Conservation (phyloP, 2,329 filamentous ascomycete species). For the Chrysosphaeria jannelii region DNA sequence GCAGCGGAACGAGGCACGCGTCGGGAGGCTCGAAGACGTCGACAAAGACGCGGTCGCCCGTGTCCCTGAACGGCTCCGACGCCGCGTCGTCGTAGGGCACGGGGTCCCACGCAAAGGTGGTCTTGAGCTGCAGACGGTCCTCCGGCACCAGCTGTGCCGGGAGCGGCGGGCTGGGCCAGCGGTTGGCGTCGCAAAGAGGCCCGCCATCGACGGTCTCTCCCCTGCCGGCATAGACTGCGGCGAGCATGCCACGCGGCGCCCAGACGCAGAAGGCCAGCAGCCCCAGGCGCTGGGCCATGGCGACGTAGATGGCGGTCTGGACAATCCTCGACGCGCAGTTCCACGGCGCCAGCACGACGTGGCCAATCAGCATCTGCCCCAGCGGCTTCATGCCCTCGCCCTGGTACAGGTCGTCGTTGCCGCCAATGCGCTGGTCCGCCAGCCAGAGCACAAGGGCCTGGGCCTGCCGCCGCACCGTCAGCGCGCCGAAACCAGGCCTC, state of each 20-base stretch:
- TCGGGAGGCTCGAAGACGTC: too few relatives aligned
- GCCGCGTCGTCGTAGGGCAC: too few relatives aligned
- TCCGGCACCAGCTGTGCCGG: too few relatives aligned
- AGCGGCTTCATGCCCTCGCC: slow-evolving; percentile 63
- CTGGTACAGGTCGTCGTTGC: slow-evolving; percentile 29
- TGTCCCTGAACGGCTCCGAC: too few relatives aligned
- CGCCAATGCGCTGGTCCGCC: slow-evolving; percentile 33
- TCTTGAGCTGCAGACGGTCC: too few relatives aligned
- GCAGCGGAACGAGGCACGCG: too few relatives aligned
- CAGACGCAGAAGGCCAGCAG: slow-evolving; percentile 47
- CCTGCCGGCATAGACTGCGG: slow-evolving; percentile 33
- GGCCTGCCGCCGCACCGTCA: slow-evolving; percentile 38
- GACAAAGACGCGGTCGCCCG: too few relatives aligned
- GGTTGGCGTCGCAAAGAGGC: too few relatives aligned
- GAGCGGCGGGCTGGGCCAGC: too few relatives aligned
- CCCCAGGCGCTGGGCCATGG: slow-evolving; percentile 41
- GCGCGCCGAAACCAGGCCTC: too few relatives aligned
- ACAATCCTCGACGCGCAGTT: slow-evolving; percentile 68
- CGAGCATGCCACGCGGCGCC: slow-evolving; percentile 64
- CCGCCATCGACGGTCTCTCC: slow-evolving; percentile 28
- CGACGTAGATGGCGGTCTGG: slow-evolving; percentile 64
- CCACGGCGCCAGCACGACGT: slow-evolving; percentile 44
- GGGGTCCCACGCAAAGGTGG: too few relatives aligned
- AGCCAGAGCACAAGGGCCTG: slow-evolving; percentile 39
- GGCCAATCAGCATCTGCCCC: slow-evolving; percentile 64